phyloP scores from a whole-genome alignment of 306 rosid species.

The Citrullus amarus region DNA sequence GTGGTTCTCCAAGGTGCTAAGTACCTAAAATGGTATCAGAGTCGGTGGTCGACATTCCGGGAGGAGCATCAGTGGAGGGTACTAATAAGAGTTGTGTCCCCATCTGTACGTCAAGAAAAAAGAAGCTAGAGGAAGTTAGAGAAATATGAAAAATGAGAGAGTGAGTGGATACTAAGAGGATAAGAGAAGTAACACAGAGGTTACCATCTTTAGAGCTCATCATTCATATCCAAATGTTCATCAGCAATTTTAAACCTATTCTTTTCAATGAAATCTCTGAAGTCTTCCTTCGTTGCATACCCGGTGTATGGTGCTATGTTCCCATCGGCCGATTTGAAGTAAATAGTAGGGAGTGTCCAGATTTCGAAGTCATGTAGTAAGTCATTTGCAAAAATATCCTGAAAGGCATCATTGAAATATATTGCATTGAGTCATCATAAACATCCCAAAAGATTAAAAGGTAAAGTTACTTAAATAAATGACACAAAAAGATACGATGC shows the following conservation, averaged over 20 bases:
- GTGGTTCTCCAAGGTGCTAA: too few species aligned
- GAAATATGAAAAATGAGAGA: too few species aligned
- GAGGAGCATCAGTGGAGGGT: too few species aligned
- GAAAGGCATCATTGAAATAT: conserved; percentile 2
- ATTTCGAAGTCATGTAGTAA: conserved; percentile 36
- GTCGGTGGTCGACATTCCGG: too few species aligned
- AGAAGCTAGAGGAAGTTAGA: too few species aligned
- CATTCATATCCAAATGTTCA: conserved; percentile 4
- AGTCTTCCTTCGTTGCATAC: conserved; percentile 58
- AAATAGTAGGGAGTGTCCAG: conserved; percentile 67
- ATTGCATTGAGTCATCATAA: too few species aligned
- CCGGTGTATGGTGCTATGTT: conserved; percentile 34
- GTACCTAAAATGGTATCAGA: too few species aligned
- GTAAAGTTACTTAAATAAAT: neutral
- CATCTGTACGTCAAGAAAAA: too few species aligned
- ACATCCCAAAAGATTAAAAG: neutral
- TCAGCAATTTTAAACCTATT: conserved; percentile 38
- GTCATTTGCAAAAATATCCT: conserved; percentile 88
- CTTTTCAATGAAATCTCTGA: conserved; percentile 61
- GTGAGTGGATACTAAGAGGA: too few species aligned
- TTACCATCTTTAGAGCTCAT: conserved; percentile 53
- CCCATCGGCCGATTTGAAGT: conserved; percentile 70
- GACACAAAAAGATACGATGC: neutral
- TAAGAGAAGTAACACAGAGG: too few species aligned
- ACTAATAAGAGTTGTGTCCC: too few species aligned